Percentiles rank a stretch among this genome's conserved stretches.
These are phyloP conservation scores for Sarocladium strictum DNA, from an alignment of 2,329 filamentous ascomycete species.

Conservation along the genomic window DNA sequence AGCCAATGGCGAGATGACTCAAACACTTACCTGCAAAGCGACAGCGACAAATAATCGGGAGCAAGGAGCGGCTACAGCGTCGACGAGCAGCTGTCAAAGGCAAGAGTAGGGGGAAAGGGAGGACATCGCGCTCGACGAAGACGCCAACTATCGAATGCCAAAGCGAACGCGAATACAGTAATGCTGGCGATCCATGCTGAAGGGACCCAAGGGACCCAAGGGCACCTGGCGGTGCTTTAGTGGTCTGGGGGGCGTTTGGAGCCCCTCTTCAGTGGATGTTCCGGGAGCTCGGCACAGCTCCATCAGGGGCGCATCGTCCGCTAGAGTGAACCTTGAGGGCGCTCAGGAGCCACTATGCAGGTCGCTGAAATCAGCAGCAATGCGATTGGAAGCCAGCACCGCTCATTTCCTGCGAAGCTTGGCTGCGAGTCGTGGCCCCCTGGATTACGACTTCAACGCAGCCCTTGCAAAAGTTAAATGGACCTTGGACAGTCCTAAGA, in stretches of 20 bases:
- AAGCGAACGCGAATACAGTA: neutral
- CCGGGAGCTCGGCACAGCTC: neutral
- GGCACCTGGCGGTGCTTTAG: neutral
- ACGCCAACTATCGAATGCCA: slow-evolving; percentile 4
- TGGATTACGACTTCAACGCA: neutral
- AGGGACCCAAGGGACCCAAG: neutral
- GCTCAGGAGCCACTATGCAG: neutral
- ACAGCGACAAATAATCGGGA: neutral
- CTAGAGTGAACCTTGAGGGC: neutral
- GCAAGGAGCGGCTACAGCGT: neutral
- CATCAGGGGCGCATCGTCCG: neutral
- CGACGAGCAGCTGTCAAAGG: neutral
- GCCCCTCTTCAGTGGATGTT: neutral
- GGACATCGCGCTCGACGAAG: neutral
- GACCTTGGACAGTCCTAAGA: no score
- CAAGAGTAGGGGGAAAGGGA: neutral
- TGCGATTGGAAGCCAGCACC: neutral
- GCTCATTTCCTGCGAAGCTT: neutral
- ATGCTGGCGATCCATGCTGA: neutral
- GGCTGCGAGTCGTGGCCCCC: neutral
- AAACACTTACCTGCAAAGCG: neutral
- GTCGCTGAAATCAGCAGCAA: neutral
- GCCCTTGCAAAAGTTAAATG: no score
- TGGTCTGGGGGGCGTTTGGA: neutral
- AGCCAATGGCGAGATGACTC: neutral